Percentiles rank a stretch among this genome's conserved stretches.
These are phyloP conservation scores for Lithohypha guttulata DNA, from an alignment of 2,329 filamentous ascomycete genomes.

Conservation along the genomic window DNA sequence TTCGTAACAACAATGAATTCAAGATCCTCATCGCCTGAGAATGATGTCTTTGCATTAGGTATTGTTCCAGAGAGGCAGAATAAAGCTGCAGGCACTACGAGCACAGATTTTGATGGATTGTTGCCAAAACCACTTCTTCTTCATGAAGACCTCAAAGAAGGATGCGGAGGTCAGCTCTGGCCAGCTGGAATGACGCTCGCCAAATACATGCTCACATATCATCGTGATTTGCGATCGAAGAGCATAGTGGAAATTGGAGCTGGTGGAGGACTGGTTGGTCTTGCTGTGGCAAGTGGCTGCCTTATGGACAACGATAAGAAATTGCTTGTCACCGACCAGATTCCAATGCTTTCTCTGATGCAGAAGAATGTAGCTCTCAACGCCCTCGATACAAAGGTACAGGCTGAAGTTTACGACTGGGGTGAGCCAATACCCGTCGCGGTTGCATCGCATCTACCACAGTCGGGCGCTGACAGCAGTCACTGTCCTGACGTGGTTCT, in stretches of 20 bases:
- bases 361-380: conserved; percentile 79
- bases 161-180: conserved; percentile 91
- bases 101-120: conserved; percentile 60
- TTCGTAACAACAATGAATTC: conserved; percentile 15
- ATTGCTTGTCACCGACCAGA: conserved; percentile 75
- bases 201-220: conserved; percentile 61
- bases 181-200: conserved; percentile 82
- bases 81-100: conserved; percentile 42
- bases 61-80: conserved; percentile 44
- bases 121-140: conserved; percentile 58
- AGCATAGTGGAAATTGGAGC: conserved; percentile 69
- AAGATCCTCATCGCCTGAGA: conserved; percentile 22
- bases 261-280: conserved; percentile 74
- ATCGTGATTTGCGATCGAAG: conserved; percentile 36
- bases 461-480: neutral
- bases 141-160: conserved; percentile 73
- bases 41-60: conserved; percentile 34
- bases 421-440: conserved; percentile 31
- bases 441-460: neutral
- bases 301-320: conserved; percentile 37
- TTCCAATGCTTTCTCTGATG: conserved; percentile 78
- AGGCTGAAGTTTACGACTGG: conserved; percentile 72
- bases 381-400: conserved; percentile 50
- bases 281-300: conserved; percentile 49
- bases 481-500: conserved; percentile 64